Evolutionary conservation across 1,284 basidiomycete genomes (phyloP).

Genomic region (Rhodotorula glutinis): DNA sequence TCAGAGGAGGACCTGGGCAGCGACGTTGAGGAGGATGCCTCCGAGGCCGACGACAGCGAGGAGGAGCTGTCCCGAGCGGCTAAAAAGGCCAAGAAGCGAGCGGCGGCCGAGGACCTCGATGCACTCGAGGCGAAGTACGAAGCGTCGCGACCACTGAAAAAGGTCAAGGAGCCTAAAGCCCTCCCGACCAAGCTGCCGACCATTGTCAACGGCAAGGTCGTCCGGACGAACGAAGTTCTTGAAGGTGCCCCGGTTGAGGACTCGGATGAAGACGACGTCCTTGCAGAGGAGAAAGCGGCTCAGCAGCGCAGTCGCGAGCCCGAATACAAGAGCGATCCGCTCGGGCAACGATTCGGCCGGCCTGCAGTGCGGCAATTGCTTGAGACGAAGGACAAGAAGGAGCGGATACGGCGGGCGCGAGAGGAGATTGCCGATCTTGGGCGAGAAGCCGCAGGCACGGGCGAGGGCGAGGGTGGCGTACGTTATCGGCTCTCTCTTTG

Average conservation of each 20-base stretch:
- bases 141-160: constrained; percentile 19
- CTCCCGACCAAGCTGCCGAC: constrained; percentile 31
- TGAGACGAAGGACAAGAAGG: constrained; percentile 73
- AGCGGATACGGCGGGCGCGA: constrained; percentile 51
- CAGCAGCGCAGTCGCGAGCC: constrained; percentile 7
- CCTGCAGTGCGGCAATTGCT: constrained; percentile 77
- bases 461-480: constrained; percentile 42
- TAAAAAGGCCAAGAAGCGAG: constrained; percentile 19
- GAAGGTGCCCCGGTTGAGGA: constrained; percentile 40
- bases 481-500: constrained; percentile 37
- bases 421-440: constrained; percentile 66
- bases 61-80: constrained; percentile 18
- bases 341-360: constrained; percentile 43
- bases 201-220: constrained; percentile 38
- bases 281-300: constrained; percentile 22
- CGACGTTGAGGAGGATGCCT: constrained; percentile 62
- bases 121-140: constrained; percentile 43
- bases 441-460: constrained; percentile 42
- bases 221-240: constrained; percentile 24
- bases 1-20: constrained; percentile 3
- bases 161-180: constrained; percentile 23
- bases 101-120: constrained; percentile 21
- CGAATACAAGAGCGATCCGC: constrained; percentile 40
- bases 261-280: constrained; percentile 37
- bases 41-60: constrained; percentile 54